These are phyloP conservation scores for Podospora didyma DNA, from an alignment of 495 filamentous ascomycete genomes.

Conservation along the genomic window DNA sequence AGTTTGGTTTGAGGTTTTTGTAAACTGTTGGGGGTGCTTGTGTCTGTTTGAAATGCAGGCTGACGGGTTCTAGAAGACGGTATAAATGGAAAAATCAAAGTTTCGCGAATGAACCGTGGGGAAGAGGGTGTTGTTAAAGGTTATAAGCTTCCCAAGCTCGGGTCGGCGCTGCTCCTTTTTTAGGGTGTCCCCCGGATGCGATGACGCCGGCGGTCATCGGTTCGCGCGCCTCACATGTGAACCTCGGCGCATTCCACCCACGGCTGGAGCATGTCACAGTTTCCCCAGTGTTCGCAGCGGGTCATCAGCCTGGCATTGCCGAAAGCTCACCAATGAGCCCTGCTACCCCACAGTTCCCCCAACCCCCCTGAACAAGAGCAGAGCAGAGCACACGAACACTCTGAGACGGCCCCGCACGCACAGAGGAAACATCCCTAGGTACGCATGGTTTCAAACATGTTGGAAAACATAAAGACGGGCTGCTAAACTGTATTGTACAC, in stretches of 20 bases:
- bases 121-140: not conserved
- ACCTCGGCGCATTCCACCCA: constrained; percentile 21
- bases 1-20: constrained; percentile 9
- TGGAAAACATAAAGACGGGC: too few relatives aligned
- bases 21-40: not conserved
- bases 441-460: too few relatives aligned
- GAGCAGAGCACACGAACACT: too few relatives aligned
- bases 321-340: too few relatives aligned
- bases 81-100: constrained; percentile 21
- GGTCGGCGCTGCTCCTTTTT: constrained; percentile 4
- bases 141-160: constrained; percentile 3
- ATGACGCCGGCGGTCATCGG: constrained; percentile 15
- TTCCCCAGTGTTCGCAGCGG: too few relatives aligned
- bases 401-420: too few relatives aligned
- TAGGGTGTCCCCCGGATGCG: constrained; percentile 13
- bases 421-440: too few relatives aligned
- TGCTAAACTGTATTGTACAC: too few relatives aligned
- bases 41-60: not conserved
- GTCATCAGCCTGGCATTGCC: too few relatives aligned
- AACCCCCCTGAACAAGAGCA: too few relatives aligned
- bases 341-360: not conserved
- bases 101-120: not conserved
- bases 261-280: too few relatives aligned
- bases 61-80: not conserved
- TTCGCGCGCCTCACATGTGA: constrained; percentile 22